Evolutionary conservation across 306 rosid species (phyloP), one percentile per base, ranked within the genome.

Genomic region (Casuarina equisetifolia): DNA sequence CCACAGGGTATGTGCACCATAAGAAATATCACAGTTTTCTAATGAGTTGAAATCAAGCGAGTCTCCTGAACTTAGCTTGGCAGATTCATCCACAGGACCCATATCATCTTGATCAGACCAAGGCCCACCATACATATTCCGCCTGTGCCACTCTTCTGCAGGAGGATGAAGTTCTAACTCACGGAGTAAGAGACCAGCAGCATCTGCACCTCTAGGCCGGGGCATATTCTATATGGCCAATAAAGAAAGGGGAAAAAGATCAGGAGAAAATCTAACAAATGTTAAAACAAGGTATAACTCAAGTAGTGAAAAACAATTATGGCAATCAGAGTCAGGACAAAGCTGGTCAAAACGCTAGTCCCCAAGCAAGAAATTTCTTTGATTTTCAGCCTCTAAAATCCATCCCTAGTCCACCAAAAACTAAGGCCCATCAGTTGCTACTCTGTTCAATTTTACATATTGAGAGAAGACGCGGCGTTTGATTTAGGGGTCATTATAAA

Each of bases 111-210:
- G 80, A 74, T 88, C 97, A 13, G 93, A 88, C 97, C 91, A 92
- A 38, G 97, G 89, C 79, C 96, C 97, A 52, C 93, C 98, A 58
- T 85, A 89, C 93, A 90, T 89, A 84, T 91, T 92, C 64, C 92
- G 81, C 79, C 93, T 87, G 76, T 92, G 93, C 98, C 98, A 95
- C 87, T 95, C 98, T 82, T 92, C 98, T 13, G 97, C 92, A 46
- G 98, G 98, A 74, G 98, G 97, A 75, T 91, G 92, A 72, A 95
- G 97, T 82, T 95, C 97, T 79, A 95, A 90, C 80, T 95, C 97
- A 57, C 97, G 92, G 68, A 95, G 92, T 79, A 95, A 86, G 72
- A 91, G 87, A 78, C 97, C 97, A 80, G 97, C 97, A 73, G 96
- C 97, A 86, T 92, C 97, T 43, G 97, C 93, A 80, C 93, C 96